phyloP scores from a whole-genome alignment of 2,329 filamentous ascomycete species.

The Neophaeococcomyces aloes region DNA sequence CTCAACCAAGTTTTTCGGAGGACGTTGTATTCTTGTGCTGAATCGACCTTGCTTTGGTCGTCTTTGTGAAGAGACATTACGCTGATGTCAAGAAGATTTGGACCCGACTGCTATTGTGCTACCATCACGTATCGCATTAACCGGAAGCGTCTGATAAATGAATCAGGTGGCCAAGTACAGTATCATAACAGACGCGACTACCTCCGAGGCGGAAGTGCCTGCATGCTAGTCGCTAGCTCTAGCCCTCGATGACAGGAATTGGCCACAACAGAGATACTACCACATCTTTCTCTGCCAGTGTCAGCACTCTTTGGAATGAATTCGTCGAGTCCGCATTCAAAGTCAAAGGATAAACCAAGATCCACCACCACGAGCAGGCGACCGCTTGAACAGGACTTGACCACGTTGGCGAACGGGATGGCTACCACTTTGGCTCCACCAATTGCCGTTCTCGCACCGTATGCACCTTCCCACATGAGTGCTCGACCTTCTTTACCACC shows the following conservation, averaged over 20 bases:
- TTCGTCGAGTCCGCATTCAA: neutral
- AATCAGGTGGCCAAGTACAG: too few species aligned
- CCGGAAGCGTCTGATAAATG: too few species aligned
- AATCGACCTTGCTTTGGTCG: too few species aligned
- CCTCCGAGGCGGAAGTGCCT: neutral
- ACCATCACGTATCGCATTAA: too few species aligned
- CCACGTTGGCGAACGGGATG: neutral
- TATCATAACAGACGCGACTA: too few species aligned
- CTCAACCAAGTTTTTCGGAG: too few species aligned
- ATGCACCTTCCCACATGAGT: neutral
- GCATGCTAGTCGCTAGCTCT: neutral
- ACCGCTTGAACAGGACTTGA: neutral
- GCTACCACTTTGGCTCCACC: neutral
- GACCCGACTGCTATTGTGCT: too few species aligned
- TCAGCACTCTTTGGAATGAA: constrained; percentile 1
- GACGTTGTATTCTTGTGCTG: too few species aligned
- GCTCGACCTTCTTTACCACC: neutral
- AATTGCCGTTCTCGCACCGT: neutral
- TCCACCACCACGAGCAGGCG: neutral
- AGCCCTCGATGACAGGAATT: constrained; percentile 3
- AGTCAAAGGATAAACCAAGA: neutral
- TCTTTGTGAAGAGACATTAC: too few species aligned
- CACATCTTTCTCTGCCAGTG: neutral
- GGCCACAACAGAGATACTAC: neutral
- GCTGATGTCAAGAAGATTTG: too few species aligned